Base-by-base conservation (phyloP, 805 yeast species). In the Metschnikowia baotianmanensis region DNA sequence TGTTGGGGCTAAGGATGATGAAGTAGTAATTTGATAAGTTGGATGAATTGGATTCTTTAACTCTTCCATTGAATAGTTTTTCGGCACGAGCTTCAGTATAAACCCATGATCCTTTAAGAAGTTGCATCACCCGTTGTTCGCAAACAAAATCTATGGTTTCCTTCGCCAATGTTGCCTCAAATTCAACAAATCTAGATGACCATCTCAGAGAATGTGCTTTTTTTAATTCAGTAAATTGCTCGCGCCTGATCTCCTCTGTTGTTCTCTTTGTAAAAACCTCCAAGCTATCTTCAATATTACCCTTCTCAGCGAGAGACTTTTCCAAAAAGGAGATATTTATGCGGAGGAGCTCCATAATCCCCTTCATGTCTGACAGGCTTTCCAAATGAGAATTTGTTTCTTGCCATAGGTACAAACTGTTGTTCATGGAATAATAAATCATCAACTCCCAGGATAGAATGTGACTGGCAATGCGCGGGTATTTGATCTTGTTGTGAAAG, bases 51-150 rank as follows among this genome's bases (percentile, higher is more conserved):
- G 42, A 35, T 30, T 50, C 52, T 21, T 48, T 54, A 54, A 26
- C 48, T 44, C 23, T 46, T 40, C 34, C 42, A 42, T 9, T 43
- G 57, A 36, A 53, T 29, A 56, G 45, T 15, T 40, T 43, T 36
- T 67, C 71, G 1, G 72, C 74, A 42, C 66, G 88, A 38, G 72
- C 65, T 26, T 80, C 83, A 1, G 82, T 73, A 55, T 71, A 83
- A 11, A 84, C 90, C 95, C 95, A 87, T 2, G 85, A 75, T 1
- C 96, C 96, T 53, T 76, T 80, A 20, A 87, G 78, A 35, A 87
- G 62, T 55, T 80, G 82, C 42, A 84, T 61, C 33, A 83, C 78
- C 52, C 91, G 72, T 63, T 85, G 93, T 57, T 84, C 89, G 42
- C 77, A 76, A 12, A 86, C 88, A 57, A 84, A 85, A 27, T 80